A percentile compares a stretch with the other conserved stretches of the same genome.
These are phyloP conservation scores for Alternaria brassicicola DNA, from an alignment of 2,329 filamentous ascomycete species.

Conservation along the genomic window DNA sequence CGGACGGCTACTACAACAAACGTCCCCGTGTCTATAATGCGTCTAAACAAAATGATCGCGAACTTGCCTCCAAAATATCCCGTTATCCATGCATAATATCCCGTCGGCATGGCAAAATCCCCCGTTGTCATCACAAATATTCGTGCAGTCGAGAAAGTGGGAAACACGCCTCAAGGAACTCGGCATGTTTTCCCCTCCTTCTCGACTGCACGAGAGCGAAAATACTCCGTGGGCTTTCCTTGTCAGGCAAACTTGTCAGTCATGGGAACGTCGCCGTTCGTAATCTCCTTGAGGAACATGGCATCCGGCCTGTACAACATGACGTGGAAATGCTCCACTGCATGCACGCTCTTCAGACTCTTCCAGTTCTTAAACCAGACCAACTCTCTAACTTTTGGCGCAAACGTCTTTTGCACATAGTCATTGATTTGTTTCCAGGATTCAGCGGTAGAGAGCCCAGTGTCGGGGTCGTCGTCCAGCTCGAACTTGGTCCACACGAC, in stretches of 20 bases:
- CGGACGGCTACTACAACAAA: not conserved
- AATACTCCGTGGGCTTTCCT: not conserved
- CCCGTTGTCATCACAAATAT: not conserved
- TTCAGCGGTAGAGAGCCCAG: constrained; percentile 70
- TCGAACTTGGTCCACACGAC: constrained; percentile 94
- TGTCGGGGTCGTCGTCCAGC: constrained; percentile 69
- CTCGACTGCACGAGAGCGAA: not conserved
- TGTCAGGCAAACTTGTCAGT: constrained; percentile 28
- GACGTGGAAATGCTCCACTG: constrained; percentile 93
- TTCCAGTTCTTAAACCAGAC: constrained; percentile 94
- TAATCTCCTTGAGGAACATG: constrained; percentile 72
- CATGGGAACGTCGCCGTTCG: constrained; percentile 73
- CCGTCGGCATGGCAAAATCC: not conserved
- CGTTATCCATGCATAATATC: not conserved
- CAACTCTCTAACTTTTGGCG: constrained; percentile 57
- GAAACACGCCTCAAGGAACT: not conserved
- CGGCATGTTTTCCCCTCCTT: not conserved
- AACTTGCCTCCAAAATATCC: not conserved
- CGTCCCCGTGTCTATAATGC: constrained; percentile 19
- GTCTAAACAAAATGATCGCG: not conserved
- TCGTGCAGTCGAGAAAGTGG: not conserved
- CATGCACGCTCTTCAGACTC: constrained; percentile 80
- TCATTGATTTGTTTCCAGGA: constrained; percentile 69
- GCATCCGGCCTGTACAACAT: constrained; percentile 81
- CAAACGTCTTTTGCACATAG: constrained; percentile 73